Conservation (phyloP, 495 filamentous ascomycete species). For the Margaritispora aquatica region DNA sequence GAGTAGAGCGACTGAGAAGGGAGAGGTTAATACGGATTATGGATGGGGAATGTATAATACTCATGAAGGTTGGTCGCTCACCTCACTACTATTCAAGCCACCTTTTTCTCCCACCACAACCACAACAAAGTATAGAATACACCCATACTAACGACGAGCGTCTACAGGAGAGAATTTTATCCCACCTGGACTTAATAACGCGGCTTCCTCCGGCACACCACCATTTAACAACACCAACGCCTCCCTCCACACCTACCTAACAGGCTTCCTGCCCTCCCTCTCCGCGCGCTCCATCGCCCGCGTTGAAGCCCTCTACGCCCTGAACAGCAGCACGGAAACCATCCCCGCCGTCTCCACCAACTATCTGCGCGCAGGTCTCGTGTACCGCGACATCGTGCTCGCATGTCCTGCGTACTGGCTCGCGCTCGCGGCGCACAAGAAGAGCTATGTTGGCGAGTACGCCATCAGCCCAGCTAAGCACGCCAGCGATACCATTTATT, state of each 20-base stretch:
- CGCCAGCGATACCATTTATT: slow-evolving; percentile 52
- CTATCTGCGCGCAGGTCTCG: slow-evolving; percentile 42
- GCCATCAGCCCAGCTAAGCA: slow-evolving; percentile 53
- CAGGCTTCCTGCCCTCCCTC: slow-evolving; percentile 45
- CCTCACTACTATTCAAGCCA: too few species aligned
- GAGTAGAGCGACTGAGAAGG: slow-evolving; percentile 32
- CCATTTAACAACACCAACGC: slow-evolving; percentile 39
- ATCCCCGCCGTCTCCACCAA: slow-evolving; percentile 39
- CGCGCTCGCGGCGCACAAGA: slow-evolving; percentile 34
- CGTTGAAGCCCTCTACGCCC: slow-evolving; percentile 41
- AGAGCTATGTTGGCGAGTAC: slow-evolving; percentile 51
- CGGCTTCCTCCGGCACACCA: slow-evolving; percentile 18
- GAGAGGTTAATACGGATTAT: slow-evolving; percentile 38
- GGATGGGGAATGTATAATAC: slow-evolving; percentile 52
- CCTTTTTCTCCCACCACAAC: background rate
- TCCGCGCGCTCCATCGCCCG: slow-evolving; percentile 29
- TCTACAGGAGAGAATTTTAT: slow-evolving; percentile 46
- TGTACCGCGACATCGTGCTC: slow-evolving; percentile 54
- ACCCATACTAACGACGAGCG: background rate
- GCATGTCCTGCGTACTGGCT: slow-evolving; percentile 56
- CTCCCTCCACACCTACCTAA: slow-evolving; percentile 44
- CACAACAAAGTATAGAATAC: too few species aligned
- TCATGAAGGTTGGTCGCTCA: slow-evolving; percentile 53
- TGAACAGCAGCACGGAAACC: slow-evolving; percentile 32
- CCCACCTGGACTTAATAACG: slow-evolving; percentile 37